Conservation (phyloP, 1,139 yeast genomes). For the Debaryomyces fabryi region DNA sequence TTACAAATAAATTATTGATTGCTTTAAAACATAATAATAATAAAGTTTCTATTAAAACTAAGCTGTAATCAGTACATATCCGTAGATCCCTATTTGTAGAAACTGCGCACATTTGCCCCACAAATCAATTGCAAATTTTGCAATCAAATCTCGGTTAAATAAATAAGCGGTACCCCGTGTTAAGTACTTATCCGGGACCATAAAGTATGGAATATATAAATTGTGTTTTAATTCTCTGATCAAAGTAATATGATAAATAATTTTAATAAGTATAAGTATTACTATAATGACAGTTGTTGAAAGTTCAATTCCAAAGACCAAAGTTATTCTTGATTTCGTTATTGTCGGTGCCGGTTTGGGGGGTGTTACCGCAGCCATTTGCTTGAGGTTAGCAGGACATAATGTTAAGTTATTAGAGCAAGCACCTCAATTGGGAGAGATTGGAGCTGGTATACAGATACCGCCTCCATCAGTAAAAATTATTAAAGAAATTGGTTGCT, state of each 20-base stretch:
- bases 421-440: constrained; percentile 36
- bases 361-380: constrained; percentile 39
- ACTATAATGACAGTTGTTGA: constrained; percentile 8
- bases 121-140: not conserved
- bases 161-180: not conserved
- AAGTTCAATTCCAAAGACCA: constrained; percentile 1
- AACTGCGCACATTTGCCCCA: not conserved
- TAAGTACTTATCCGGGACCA: not conserved
- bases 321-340: constrained; percentile 17
- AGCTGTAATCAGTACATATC: not conserved
- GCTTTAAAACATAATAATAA: not conserved
- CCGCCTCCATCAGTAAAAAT: constrained; percentile 35
- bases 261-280: not conserved
- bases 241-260: not conserved
- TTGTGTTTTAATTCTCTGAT: not conserved
- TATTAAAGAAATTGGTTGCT: constrained; percentile 26
- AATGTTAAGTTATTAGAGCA: constrained; percentile 34
- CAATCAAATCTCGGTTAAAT: not conserved
- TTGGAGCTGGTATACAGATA: constrained; percentile 44
- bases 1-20: constrained; percentile 2
- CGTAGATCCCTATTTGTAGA: not conserved
- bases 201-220: not conserved
- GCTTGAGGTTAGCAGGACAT: constrained; percentile 34
- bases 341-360: constrained; percentile 44
- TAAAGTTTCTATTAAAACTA: not conserved